Percentiles rank a stretch among this genome's conserved stretches.
Evolutionary conservation across 1,284 basidiomycete genomes (phyloP).

Genomic region (Tylopilus sp.): DNA sequence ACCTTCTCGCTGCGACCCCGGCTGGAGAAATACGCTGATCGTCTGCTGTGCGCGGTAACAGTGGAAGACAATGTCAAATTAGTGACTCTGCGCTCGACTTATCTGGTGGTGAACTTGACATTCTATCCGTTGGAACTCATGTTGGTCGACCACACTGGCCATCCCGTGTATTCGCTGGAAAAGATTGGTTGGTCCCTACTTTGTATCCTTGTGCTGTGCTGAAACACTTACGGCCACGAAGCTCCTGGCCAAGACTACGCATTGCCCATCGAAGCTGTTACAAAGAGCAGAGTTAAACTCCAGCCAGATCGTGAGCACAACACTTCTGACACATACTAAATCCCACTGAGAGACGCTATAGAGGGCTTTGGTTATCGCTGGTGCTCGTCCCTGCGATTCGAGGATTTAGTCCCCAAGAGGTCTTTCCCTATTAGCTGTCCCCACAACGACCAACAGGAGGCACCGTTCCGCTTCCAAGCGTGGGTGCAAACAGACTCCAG

Average conservation of each 20-base stretch:
- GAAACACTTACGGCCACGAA: conserved; percentile 24
- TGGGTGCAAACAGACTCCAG: conserved; percentile 81
- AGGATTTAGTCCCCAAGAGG: conserved; percentile 80
- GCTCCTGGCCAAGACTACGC: conserved; percentile 87
- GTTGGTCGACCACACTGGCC: conserved; percentile 82
- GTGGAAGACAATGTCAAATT: conserved; percentile 94
- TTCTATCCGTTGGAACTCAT: conserved; percentile 93
- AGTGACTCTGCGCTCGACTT: conserved; percentile 92
- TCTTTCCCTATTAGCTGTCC: conserved; percentile 84
- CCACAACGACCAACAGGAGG: conserved; percentile 78
- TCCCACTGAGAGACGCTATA: conserved; percentile 32
- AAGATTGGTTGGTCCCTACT: conserved; percentile 65
- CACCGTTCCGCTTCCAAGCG: conserved; percentile 94
- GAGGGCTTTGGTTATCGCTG: conserved; percentile 95
- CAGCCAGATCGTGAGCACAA: conserved; percentile 83
- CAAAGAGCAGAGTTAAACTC: conserved; percentile 78
- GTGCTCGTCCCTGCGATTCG: conserved; percentile 89
- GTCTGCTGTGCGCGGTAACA: conserved; percentile 87
- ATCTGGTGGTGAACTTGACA: conserved; percentile 90
- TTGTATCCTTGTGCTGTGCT: neutral
- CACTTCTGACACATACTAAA: conserved; percentile 2
- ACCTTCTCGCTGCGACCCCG: conserved; percentile 84
- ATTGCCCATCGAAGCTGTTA: conserved; percentile 90
- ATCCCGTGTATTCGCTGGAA: conserved; percentile 77
- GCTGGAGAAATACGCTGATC: conserved; percentile 71